phyloP scores from a whole-genome alignment of 352 stramenopile species.

The Phytophthora gonapodyides region DNA sequence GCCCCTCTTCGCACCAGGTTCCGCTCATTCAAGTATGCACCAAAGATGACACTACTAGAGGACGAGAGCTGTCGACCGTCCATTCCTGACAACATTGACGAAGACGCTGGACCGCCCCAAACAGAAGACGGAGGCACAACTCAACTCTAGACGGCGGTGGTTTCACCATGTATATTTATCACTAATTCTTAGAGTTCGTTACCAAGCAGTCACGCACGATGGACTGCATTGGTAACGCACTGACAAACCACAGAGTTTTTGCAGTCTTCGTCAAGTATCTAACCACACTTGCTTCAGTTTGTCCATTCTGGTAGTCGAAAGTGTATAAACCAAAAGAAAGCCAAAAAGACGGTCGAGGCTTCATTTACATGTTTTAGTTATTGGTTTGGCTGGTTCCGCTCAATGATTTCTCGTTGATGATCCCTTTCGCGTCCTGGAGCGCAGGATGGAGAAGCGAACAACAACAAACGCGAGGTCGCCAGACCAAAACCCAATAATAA shows the following conservation, averaged over 20 bases:
- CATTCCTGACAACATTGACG: background rate
- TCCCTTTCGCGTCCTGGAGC: background rate
- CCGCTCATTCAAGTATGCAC: conserved; percentile 56
- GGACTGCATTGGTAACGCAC: background rate
- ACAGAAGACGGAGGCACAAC: conserved; percentile 25
- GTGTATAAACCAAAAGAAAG: background rate
- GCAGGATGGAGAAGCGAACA: conserved; percentile 12
- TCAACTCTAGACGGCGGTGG: conserved; percentile 10
- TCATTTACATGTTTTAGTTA: conserved; percentile 30
- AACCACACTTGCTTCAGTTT: too few species aligned
- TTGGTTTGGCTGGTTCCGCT: conserved; percentile 14
- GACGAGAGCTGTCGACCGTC: conserved; percentile 15
- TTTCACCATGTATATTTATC: conserved; percentile 31
- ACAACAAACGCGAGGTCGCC: conserved; percentile 9
- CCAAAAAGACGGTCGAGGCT: conserved; percentile 1
- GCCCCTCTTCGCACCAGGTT: conserved; percentile 61
- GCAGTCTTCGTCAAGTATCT: too few species aligned
- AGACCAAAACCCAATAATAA: conserved; percentile 41
- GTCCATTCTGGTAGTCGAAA: background rate
- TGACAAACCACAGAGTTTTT: too few species aligned
- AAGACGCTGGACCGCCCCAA: conserved; percentile 2
- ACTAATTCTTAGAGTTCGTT: conserved; percentile 20
- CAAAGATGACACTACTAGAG: conserved; percentile 37
- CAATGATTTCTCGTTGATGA: background rate
- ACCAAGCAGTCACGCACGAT: background rate